Base-by-base conservation (phyloP, 768 basidiomycete genomes). In the Termitomyces sp. region DNA sequence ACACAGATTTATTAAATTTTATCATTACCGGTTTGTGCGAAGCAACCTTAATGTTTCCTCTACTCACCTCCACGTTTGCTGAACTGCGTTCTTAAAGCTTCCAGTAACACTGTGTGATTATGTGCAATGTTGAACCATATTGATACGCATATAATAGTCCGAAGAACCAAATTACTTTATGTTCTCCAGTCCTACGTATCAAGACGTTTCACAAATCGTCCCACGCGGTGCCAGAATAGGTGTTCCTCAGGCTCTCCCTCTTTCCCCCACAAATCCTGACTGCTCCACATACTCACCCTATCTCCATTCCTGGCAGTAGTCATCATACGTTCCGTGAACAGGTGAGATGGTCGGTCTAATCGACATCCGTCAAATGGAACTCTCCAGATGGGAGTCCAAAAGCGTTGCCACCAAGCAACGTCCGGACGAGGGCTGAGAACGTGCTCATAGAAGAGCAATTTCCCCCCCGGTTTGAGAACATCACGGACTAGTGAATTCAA, bases 351-450 rank as follows among this genome's bases (percentile, higher is more conserved):
- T 7, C 83, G 73, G 60, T 88, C 85, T 41, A 90, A 62, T 58
- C 72, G 72, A 63, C 89, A 90, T 14, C 89, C 88, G 62, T 83
- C 86, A 54, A 86, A 83, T 1, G 72, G 69, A 0, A 75, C 40
- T 5, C 66, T 65, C 90, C 90, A 92, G 4, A 90, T 5, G 0
- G 89, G 89, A 2, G 85, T 77, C 89, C 88, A 90, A 48, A 88
- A 77, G 0, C 74, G 59, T 68, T 92, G 90, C 87, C 88, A 90
- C 81, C 83, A 82, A 8, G 80, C 80, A 2, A 89, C 80, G 59
- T 86, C 82, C 7, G 63, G 52, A 0, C 70, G 67, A 1, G 74
- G 79, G 61, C 78, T 86, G 51, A 76, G 69, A 10, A 91, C 86
- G 59, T 92, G 90, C 67, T 92, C 90, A 58, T 83, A 85, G 63